Evolutionary conservation across 2,329 filamentous ascomycete species (phyloP).

Genomic region (Penicillium crustosum): DNA sequence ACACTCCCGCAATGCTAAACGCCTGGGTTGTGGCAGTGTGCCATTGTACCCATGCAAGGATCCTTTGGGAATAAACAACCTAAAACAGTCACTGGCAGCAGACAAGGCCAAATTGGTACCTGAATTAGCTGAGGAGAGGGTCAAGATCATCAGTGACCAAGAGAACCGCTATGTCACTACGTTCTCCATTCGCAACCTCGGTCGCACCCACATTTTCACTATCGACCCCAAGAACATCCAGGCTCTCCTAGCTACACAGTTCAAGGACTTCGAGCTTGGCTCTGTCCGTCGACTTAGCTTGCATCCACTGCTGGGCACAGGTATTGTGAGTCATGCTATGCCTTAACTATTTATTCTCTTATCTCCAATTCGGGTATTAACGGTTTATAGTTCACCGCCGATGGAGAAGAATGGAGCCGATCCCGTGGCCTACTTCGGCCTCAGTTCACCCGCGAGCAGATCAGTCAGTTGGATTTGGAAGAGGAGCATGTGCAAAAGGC

Average conservation of each 20-base stretch:
- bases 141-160: conserved; percentile 21
- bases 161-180: conserved; percentile 30
- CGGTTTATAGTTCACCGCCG: conserved; percentile 59
- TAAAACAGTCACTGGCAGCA: conserved; percentile 25
- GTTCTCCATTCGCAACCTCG: conserved; percentile 26
- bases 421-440: conserved; percentile 80
- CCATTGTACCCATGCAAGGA: conserved; percentile 30
- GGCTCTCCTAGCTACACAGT: conserved; percentile 79
- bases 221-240: conserved; percentile 67
- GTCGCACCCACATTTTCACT: conserved; percentile 30
- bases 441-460: conserved; percentile 81
- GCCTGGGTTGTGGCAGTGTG: conserved; percentile 25
- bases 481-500: conserved; percentile 74
- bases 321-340: conserved; percentile 44
- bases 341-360: neutral
- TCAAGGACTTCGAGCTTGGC: conserved; percentile 80
- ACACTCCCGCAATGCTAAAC: conserved; percentile 29
- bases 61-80: conserved; percentile 26
- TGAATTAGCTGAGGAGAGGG: conserved; percentile 18
- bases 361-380: neutral
- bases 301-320: conserved; percentile 38
- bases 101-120: conserved; percentile 30
- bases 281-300: conserved; percentile 66
- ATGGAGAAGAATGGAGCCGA: conserved; percentile 73
- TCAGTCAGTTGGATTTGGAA: conserved; percentile 78